These are phyloP conservation scores for Magnusiomyces fungicola DNA, from an alignment of 1,139 yeast species.

Conservation along the genomic window DNA sequence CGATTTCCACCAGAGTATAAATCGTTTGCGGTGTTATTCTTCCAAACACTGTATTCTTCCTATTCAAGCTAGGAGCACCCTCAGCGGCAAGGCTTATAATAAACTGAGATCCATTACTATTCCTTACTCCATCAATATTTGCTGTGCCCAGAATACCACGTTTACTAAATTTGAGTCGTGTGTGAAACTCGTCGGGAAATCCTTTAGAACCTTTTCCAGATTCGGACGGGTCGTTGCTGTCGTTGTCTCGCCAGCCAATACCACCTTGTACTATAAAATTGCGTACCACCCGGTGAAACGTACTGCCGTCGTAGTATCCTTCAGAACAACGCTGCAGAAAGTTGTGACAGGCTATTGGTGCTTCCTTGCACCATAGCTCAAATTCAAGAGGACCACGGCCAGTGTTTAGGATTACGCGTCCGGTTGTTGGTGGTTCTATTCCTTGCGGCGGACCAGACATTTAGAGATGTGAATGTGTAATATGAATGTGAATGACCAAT, in stretches of 20 bases:
- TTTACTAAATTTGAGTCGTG: conserved; percentile 45
- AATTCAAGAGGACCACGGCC: conserved; percentile 54
- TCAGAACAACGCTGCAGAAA: conserved; percentile 47
- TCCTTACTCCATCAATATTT: conserved; percentile 27
- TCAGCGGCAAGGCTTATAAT: conserved; percentile 46
- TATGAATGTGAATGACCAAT: no score
- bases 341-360: conserved; percentile 44
- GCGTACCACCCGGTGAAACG: conserved; percentile 38
- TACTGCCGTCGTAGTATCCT: conserved; percentile 38
- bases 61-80: conserved; percentile 39
- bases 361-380: conserved; percentile 67
- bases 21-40: conserved; percentile 54
- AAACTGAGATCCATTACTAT: conserved; percentile 42
- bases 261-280: conserved; percentile 39
- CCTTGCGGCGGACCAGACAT: not conserved
- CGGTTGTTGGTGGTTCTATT: conserved; percentile 54
- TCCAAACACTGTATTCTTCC: conserved; percentile 53
- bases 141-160: conserved; percentile 55
- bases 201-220: no score
- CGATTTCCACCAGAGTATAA: conserved; percentile 46
- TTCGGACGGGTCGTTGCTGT: conserved; percentile 29
- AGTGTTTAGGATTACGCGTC: conserved; percentile 50
- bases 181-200: conserved; percentile 44
- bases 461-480: not conserved
- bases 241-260: conserved; percentile 31